Evolutionary conservation across 768 basidiomycete genomes (phyloP).

Genomic region (Nidularia sp.): DNA sequence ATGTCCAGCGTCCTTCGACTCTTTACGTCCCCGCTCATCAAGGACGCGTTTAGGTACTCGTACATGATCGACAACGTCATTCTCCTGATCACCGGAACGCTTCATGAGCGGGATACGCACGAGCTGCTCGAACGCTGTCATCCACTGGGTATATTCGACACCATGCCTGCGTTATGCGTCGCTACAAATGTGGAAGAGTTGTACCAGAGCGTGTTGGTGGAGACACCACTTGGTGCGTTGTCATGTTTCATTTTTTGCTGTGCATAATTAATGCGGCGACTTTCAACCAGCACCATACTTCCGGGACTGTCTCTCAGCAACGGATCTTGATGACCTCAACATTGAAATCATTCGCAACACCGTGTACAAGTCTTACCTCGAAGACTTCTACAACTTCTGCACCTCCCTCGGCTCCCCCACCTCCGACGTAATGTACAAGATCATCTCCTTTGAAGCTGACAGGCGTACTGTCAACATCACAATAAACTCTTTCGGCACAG

Average conservation of each 20-base stretch:
- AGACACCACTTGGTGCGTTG: constrained; percentile 88
- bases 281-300: constrained; percentile 79
- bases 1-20: constrained; percentile 23
- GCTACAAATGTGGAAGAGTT: constrained; percentile 98
- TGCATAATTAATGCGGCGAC: constrained; percentile 1
- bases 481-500: constrained; percentile 97
- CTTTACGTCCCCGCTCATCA: too few species aligned
- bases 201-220: constrained; percentile 94
- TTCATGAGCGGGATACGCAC: constrained; percentile 96
- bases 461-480: constrained; percentile 97
- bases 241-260: neutral
- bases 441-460: constrained; percentile 96
- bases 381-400: constrained; percentile 91
- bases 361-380: constrained; percentile 97
- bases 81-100: constrained; percentile 92
- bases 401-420: constrained; percentile 80
- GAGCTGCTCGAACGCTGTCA: constrained; percentile 96
- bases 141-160: constrained; percentile 94
- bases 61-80: constrained; percentile 99
- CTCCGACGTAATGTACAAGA: constrained; percentile 85
- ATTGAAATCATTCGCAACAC: constrained; percentile 99
- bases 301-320: constrained; percentile 89
- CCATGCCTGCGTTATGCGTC: constrained; percentile 98
- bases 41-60: constrained; percentile 59
- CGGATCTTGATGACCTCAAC: constrained; percentile 96